These are phyloP conservation scores for Aspergillus phoenicis DNA, from an alignment of 2,329 filamentous ascomycete species.

Conservation along the genomic window DNA sequence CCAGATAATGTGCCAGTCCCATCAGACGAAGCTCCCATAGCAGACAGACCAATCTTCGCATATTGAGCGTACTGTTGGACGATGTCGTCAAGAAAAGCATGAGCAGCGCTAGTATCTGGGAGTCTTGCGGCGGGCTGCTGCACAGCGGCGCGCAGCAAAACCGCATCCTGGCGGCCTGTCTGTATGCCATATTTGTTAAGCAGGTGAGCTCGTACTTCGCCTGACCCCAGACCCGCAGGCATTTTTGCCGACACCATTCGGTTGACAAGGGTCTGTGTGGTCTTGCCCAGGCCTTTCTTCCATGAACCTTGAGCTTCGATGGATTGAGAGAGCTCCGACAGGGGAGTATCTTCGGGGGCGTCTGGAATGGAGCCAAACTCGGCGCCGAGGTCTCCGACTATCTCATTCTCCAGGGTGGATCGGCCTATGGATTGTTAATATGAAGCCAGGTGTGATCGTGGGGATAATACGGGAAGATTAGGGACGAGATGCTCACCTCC, in stretches of 20 bases:
- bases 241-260: conserved; percentile 11
- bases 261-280: conserved; percentile 5
- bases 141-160: conserved; percentile 2
- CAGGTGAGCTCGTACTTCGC: neutral
- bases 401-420: conserved; percentile 12
- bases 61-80: conserved; percentile 1
- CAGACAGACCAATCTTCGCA: neutral
- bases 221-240: conserved; percentile 1
- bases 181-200: neutral
- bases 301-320: conserved; percentile 4
- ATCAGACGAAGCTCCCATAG: neutral
- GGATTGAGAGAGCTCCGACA: conserved; percentile 3
- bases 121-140: neutral
- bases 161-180: conserved; percentile 6
- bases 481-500: neutral
- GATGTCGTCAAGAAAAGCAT: neutral
- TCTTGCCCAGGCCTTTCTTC: conserved; percentile 6
- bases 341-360: conserved; percentile 8
- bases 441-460: neutral
- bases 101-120: neutral
- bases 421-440: neutral
- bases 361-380: conserved; percentile 12
- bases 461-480: neutral
- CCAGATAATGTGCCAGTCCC: neutral
- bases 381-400: conserved; percentile 9